These are phyloP conservation scores for Xylaria sp. DNA, from an alignment of 2,329 filamentous ascomycete genomes.

Conservation along the genomic window DNA sequence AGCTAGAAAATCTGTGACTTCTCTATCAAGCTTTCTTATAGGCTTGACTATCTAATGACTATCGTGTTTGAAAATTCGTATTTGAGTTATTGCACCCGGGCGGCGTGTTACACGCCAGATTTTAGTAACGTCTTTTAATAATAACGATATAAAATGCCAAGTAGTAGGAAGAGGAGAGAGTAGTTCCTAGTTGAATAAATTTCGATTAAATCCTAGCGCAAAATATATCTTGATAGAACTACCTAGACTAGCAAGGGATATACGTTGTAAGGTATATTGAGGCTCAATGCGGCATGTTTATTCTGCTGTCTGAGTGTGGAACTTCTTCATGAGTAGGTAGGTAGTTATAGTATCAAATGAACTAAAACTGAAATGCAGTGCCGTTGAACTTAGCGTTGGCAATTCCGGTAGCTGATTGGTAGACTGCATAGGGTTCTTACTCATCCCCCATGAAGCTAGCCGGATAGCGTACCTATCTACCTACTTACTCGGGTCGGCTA, in stretches of 20 bases:
- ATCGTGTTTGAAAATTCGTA: neutral
- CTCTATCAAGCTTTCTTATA: neutral
- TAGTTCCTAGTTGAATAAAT: neutral
- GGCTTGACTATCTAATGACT: neutral
- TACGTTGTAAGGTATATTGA: neutral
- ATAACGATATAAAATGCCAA: neutral
- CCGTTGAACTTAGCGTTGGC: slow-evolving; percentile 4
- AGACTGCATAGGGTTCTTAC: too few species aligned
- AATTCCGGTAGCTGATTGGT: neutral
- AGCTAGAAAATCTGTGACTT: neutral
- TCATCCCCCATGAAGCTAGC: too few species aligned
- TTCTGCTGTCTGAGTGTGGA: neutral
- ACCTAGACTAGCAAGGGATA: neutral
- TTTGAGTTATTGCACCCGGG: neutral
- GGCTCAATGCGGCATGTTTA: neutral
- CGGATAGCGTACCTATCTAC: neutral
- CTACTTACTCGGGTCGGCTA: neutral
- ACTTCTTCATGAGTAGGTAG: neutral
- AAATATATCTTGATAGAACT: neutral
- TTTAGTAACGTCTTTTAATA: neutral
- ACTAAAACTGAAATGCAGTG: neutral
- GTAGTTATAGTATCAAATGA: too few species aligned
- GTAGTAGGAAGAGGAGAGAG: neutral
- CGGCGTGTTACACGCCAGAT: neutral
- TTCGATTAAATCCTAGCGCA: neutral